Evolutionary conservation across 306 rosid species (phyloP), one percentile per base, ranked within the genome.

Genomic region (Prunus armeniaca): DNA sequence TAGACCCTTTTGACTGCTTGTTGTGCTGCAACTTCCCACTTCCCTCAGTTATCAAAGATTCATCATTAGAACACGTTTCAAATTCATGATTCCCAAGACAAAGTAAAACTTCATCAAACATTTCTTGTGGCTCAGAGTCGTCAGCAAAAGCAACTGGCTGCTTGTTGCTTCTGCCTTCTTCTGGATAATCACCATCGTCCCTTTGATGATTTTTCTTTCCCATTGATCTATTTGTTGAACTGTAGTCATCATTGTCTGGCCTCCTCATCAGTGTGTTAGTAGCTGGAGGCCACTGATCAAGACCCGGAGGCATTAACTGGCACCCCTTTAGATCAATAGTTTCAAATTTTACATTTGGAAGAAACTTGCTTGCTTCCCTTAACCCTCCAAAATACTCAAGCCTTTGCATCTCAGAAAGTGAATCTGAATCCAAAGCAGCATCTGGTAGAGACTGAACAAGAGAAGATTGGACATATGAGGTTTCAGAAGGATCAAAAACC

Each of bases 71-170:
- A 10, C 73, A 56, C 20, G 56, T 18, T 22, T 45, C 65, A 5
- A 67, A 32, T 9, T 24, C 72, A 3, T 61, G 79, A 45, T 34
- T 49, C 22, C 12, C 45, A 15, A 20, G 75, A 64, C 41, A 72
- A 6, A 79, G 86, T 19, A 82, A 70, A 15, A 82, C 83, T 60
- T 65, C 43, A 66, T 82, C 89, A 69, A 82, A 82, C 41, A 80
- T 24, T 9, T 86, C 89, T 11, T 73, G 43, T 22, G 85, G 71
- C 69, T 65, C 83, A 19, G 38, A 49, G 20, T 77, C 84, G 11
- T 76, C 86, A 55, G 56, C 62, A 54, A 3, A 70, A 65, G 58
- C 47, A 52, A 82, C 85, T 7, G 82, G 58, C 6, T 79, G 82
- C 63, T 86, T 86, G 78, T 15, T 64, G 32, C 51, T 49, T 69